Base-by-base conservation (phyloP, 768 basidiomycete genomes). In the Rhizopogon rudus region DNA sequence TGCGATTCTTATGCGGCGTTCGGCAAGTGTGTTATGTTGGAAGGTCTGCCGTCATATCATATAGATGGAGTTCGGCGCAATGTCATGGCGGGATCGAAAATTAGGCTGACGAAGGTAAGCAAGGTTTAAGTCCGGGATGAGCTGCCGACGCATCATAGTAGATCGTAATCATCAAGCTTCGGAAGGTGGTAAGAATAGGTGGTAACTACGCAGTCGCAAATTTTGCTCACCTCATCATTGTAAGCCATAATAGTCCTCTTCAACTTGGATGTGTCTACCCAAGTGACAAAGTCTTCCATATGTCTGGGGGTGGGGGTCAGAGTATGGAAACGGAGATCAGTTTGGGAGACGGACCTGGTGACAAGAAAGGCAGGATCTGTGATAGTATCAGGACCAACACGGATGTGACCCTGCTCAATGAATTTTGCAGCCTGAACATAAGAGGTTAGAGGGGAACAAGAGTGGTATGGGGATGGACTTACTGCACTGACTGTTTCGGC, bases 281-380 rank as follows among this genome's bases (percentile, higher is more conserved):
- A 99, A 37, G 97, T 99, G 44, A 98, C 93, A 72, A 95, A 99
- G 78, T 99, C 97, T 67, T 98, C 94, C 94, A 97, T 95, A 61
- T 93, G 90, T 63, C 96, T 91, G 55, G 22, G 56, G 22, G 28
- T 35, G 20, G 33, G 45, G 40, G 22, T 60, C 46, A 57, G 57
- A 58, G 49, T 51, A 25, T 25, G 20, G 33, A 4, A 49, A 49
- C 17, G 20, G 35, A 25, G 20, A 49, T 5, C 37, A 37, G 35
- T 37, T 25, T 49, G 14, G 20, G 46, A 25, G 51, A 55, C 78
- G 31, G 62, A 86, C 91, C 91, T 79, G 40, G 93, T 96, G 56
- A 99, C 93, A 51, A 99, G 80, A 75, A 86, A 97, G 1, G 95
- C 97, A 3, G 97, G 97, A 69, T 99, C 97, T 0, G 91, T 95